Percentiles rank a stretch among this genome's conserved stretches.
Conservation (phyloP, 164 flowering plant species). For the Stephania japonica region DNA sequence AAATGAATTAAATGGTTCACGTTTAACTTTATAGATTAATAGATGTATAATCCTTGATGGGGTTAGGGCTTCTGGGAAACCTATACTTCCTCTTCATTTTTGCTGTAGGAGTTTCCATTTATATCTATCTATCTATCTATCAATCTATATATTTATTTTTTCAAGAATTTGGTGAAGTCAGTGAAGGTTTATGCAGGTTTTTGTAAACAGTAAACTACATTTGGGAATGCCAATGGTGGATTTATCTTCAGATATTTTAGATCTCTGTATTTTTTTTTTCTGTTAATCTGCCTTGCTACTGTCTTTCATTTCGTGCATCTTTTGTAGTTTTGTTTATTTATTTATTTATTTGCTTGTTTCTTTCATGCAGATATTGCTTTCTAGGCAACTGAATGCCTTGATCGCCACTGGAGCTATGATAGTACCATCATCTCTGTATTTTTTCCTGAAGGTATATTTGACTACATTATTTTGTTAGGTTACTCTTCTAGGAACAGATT, state of each 20-base stretch:
- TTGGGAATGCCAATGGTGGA: neutral
- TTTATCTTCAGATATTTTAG: neutral
- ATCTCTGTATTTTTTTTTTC: neutral
- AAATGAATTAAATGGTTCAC: no score
- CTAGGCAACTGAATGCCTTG: conserved; percentile 45
- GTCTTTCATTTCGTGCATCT: neutral
- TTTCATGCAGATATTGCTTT: conserved; percentile 72
- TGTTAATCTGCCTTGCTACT: neutral
- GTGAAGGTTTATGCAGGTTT: neutral
- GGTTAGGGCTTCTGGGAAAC: no score
- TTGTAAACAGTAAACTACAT: neutral
- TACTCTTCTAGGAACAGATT: neutral
- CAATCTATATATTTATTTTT: neutral
- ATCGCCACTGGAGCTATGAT: conserved; percentile 82
- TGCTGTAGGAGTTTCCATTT: no score
- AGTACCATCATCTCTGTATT: conserved; percentile 78
- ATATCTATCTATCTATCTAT: neutral
- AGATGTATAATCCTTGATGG: no score
- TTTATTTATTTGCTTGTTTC: neutral
- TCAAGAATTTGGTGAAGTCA: neutral
- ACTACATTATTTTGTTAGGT: neutral
- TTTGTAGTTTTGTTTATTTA: neutral
- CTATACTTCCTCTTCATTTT: no score
- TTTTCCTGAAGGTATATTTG: conserved; percentile 57
- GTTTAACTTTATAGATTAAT: no score